phyloP scores from a whole-genome alignment of 202 grass and related monocot species.

The Saccharum hybrid region DNA sequence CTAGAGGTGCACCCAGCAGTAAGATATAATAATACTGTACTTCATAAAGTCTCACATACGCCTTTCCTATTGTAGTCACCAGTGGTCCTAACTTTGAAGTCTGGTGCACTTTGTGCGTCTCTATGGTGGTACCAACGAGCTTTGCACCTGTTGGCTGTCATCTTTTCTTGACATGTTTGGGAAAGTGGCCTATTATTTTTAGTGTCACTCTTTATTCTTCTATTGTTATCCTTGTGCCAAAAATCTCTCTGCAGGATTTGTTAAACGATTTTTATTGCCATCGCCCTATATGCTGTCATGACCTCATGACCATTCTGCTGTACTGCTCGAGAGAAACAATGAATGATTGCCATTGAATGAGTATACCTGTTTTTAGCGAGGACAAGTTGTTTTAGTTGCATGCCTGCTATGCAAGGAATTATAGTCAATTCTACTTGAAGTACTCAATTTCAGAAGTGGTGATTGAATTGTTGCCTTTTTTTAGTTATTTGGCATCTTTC shows the following conservation, averaged over 20 bases:
- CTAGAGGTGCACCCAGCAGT: slow-evolving; percentile 66
- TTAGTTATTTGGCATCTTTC: slow-evolving; percentile 7
- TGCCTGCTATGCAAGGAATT: slow-evolving; percentile 9
- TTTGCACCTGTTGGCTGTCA: slow-evolving; percentile 50
- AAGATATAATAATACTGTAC: slow-evolving; percentile 48
- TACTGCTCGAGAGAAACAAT: slow-evolving; percentile 29
- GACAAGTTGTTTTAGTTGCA: slow-evolving; percentile 6
- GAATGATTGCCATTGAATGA: slow-evolving; percentile 25
- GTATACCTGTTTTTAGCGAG: slow-evolving; percentile 10
- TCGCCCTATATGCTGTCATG: slow-evolving; percentile 28
- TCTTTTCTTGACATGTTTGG: slow-evolving; percentile 50
- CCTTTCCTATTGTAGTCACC: slow-evolving; percentile 40
- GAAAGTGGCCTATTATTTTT: slow-evolving; percentile 43
- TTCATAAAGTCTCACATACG: slow-evolving; percentile 44
- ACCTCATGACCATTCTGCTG: slow-evolving; percentile 11
- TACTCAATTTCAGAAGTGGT: slow-evolving; percentile 20
- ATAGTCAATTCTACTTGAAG: slow-evolving; percentile 25
- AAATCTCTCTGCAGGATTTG: slow-evolving; percentile 15
- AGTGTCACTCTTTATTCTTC: slow-evolving; percentile 38
- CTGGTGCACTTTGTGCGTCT: slow-evolving; percentile 38
- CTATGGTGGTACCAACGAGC: slow-evolving; percentile 46
- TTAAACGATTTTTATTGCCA: slow-evolving; percentile 28
- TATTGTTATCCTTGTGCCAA: slow-evolving; percentile 35
- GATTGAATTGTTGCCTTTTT: slow-evolving; percentile 14
- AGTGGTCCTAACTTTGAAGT: slow-evolving; percentile 42